phyloP scores from a whole-genome alignment of 768 basidiomycete species.

The Tylopilus subfusipes region DNA sequence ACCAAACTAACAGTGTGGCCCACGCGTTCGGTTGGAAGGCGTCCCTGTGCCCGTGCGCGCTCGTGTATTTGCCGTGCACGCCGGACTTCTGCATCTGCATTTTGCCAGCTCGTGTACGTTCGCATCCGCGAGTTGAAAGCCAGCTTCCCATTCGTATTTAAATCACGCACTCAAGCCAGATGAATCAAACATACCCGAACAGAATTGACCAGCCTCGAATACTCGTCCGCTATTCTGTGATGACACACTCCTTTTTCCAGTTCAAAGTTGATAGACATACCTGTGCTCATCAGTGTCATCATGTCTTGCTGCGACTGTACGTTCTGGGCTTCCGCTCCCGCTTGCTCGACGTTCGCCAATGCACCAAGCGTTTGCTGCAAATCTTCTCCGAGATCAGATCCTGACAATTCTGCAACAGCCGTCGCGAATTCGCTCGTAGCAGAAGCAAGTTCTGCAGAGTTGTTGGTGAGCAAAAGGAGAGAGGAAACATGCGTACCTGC shows the following conservation, averaged over 20 bases:
- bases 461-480: not conserved
- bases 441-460: constrained; percentile 55
- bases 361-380: constrained; percentile 67
- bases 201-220: constrained; percentile 84
- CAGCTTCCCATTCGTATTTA: constrained; percentile 43
- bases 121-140: constrained; percentile 88
- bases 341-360: constrained; percentile 71
- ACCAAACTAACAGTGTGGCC: constrained; percentile 75
- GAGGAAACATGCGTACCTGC: constrained; percentile 45
- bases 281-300: constrained; percentile 73
- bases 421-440: constrained; percentile 80
- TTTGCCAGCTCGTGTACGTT: constrained; percentile 77
- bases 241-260: constrained; percentile 4
- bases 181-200: constrained; percentile 59
- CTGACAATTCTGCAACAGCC: constrained; percentile 62
- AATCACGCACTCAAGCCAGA: not conserved
- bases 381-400: constrained; percentile 72
- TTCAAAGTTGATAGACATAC: constrained; percentile 29
- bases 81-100: constrained; percentile 67
- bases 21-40: constrained; percentile 64
- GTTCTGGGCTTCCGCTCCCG: constrained; percentile 69
- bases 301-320: constrained; percentile 81
- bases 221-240: constrained; percentile 67
- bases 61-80: constrained; percentile 78
- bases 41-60: constrained; percentile 73